Percentiles rank a stretch among this genome's conserved stretches.
phyloP scores from a whole-genome alignment of 768 basidiomycete genomes.

The Mycena galopus region DNA sequence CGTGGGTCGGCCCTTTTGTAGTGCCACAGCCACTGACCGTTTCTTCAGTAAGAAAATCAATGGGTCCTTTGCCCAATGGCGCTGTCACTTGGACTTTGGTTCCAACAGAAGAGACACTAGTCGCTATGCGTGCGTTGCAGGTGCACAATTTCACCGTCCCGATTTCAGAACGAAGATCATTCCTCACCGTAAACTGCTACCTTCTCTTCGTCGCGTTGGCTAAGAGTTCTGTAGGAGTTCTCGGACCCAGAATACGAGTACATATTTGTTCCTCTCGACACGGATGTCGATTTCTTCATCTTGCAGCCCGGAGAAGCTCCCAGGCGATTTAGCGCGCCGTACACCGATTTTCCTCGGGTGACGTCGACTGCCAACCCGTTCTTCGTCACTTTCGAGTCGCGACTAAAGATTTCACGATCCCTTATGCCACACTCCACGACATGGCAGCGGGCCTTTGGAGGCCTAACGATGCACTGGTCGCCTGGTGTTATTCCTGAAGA shows the following conservation, averaged over 20 bases:
- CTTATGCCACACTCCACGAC: background rate
- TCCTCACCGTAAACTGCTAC: background rate
- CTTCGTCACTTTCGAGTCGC: slow-evolving; percentile 6
- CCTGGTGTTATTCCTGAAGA: background rate
- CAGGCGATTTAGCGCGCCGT: background rate
- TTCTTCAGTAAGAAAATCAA: slow-evolving; percentile 3
- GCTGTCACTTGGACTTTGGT: background rate
- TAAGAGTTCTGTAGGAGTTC: background rate
- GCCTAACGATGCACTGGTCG: background rate
- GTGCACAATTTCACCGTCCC: background rate
- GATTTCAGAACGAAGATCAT: background rate
- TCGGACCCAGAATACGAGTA: background rate
- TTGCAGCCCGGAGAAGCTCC: background rate
- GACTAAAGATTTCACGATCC: background rate
- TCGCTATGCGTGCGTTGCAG: background rate
- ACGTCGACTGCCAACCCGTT: slow-evolving; percentile 11
- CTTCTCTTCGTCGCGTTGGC: background rate
- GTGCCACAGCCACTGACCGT: background rate
- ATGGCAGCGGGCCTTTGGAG: background rate
- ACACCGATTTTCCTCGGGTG: slow-evolving; percentile 7
- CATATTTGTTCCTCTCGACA: slow-evolving; percentile 13
- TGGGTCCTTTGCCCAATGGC: background rate
- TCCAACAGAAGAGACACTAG: slow-evolving; percentile 13
- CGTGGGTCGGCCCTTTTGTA: background rate
- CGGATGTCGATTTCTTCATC: slow-evolving; percentile 5